Conservation (phyloP, 2,329 filamentous ascomycete species). For the Polychaeton citri region DNA sequence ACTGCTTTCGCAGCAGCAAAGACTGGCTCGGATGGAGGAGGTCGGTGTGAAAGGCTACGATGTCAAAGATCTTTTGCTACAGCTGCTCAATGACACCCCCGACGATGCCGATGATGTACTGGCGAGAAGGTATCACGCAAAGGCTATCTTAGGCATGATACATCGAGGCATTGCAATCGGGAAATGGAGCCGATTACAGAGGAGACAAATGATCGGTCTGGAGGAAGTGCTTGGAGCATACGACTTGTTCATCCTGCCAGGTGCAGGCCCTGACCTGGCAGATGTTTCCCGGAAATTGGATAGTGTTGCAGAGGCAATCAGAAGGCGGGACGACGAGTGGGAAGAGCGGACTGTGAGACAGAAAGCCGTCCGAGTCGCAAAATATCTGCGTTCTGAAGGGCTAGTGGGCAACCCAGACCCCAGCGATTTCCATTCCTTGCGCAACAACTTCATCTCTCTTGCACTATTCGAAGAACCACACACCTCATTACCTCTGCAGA, state of each 20-base stretch:
- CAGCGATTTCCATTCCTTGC: conserved; percentile 64
- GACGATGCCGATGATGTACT: conserved; percentile 58
- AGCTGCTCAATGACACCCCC: conserved; percentile 48
- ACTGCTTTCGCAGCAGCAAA: conserved; percentile 54
- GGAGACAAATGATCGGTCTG: conserved; percentile 42
- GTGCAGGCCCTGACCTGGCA: conserved; percentile 57
- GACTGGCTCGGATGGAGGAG: conserved; percentile 54
- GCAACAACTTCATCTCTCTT: conserved; percentile 79
- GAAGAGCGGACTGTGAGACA: conserved; percentile 46
- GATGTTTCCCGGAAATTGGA: conserved; percentile 52
- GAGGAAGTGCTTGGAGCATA: conserved; percentile 70
- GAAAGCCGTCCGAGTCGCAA: conserved; percentile 54
- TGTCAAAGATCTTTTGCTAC: conserved; percentile 64
- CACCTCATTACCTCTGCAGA: conserved; percentile 74
- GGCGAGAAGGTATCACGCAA: conserved; percentile 65
- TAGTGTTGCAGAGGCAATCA: conserved; percentile 45
- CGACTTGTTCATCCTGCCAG: conserved; percentile 76
- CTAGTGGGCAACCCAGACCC: conserved; percentile 50
- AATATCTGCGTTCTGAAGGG: conserved; percentile 54
- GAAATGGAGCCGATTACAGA: conserved; percentile 53
- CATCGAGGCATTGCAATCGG: conserved; percentile 68
- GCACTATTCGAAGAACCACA: conserved; percentile 60
- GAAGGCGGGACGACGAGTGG: conserved; percentile 39
- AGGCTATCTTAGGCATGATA: conserved; percentile 61
- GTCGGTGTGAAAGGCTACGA: conserved; percentile 70